These are phyloP conservation scores for Clonostachys solani DNA, from an alignment of 2,329 filamentous ascomycete species.

Conservation along the genomic window DNA sequence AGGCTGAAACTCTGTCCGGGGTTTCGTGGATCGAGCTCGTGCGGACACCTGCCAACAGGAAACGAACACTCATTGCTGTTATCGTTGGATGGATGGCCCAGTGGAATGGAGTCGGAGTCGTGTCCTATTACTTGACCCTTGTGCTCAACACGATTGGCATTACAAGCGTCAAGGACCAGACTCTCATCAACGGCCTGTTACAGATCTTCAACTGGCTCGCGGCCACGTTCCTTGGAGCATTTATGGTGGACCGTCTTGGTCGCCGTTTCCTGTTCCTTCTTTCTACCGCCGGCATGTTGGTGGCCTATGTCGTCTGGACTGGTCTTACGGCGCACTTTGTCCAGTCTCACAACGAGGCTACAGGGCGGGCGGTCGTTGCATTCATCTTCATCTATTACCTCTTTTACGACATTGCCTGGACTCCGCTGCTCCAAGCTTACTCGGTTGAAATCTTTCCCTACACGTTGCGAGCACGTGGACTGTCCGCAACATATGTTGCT, in stretches of 20 bases:
- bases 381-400: conserved; percentile 28
- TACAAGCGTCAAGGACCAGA: conserved; percentile 23
- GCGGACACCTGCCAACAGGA: background rate
- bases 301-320: conserved; percentile 19
- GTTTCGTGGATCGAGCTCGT: too few relatives aligned
- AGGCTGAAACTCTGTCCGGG: conserved; percentile 2
- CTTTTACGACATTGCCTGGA: conserved; percentile 3
- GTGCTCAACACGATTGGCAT: conserved; percentile 29
- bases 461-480: conserved; percentile 8
- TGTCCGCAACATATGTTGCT: background rate
- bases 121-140: conserved; percentile 24
- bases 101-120: conserved; percentile 3
- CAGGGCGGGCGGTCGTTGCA: conserved; percentile 18
- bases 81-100: conserved; percentile 4
- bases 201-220: conserved; percentile 15
- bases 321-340: conserved; percentile 8
- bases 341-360: conserved; percentile 7
- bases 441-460: conserved; percentile 7
- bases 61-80: conserved; percentile 1
- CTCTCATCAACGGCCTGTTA: conserved; percentile 9
- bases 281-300: conserved; percentile 25
- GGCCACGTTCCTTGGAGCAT: conserved; percentile 1
- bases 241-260: background rate
- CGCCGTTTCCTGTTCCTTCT: conserved; percentile 24
- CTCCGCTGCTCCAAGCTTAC: conserved; percentile 4